Conservation (phyloP, 2,329 filamentous ascomycete species). For the Diaporthe ampelina region DNA sequence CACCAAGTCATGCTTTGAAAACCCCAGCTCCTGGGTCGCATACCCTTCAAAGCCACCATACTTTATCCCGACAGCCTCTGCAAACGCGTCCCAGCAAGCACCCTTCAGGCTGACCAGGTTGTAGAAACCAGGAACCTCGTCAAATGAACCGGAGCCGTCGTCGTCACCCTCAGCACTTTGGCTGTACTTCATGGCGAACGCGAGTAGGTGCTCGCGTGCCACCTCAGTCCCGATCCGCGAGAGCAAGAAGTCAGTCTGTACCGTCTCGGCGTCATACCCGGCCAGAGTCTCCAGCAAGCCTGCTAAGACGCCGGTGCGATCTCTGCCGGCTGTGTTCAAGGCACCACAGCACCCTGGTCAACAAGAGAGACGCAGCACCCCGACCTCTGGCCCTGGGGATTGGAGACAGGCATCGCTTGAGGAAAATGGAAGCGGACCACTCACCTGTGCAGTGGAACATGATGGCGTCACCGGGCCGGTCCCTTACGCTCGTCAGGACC, state of each 20-base stretch:
- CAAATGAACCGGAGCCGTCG: conserved; percentile 45
- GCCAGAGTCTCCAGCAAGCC: conserved; percentile 66
- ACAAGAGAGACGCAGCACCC: background rate
- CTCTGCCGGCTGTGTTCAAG: conserved; percentile 61
- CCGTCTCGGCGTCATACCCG: conserved; percentile 57
- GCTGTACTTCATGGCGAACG: conserved; percentile 53
- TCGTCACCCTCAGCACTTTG: conserved; percentile 48
- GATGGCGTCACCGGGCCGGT: conserved; percentile 59
- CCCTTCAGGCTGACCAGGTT: conserved; percentile 61
- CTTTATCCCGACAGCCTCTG: conserved; percentile 56
- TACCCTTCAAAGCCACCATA: conserved; percentile 66
- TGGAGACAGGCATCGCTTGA: background rate
- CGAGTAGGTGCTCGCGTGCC: conserved; percentile 61
- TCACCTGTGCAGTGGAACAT: conserved; percentile 69
- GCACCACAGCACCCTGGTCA: background rate
- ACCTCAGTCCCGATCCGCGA: conserved; percentile 68
- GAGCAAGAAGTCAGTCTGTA: conserved; percentile 66
- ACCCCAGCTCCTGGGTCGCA: conserved; percentile 59
- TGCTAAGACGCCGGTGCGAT: conserved; percentile 66
- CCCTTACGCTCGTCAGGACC: conserved; percentile 63
- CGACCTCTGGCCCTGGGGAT: background rate
- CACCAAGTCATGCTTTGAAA: conserved; percentile 60
- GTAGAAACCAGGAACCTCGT: conserved; percentile 61
- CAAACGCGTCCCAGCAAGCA: conserved; percentile 61
- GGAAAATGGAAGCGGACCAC: conserved; percentile 39